Conservation (phyloP, 768 basidiomycete genomes). For the Lepiota subincarnata region DNA sequence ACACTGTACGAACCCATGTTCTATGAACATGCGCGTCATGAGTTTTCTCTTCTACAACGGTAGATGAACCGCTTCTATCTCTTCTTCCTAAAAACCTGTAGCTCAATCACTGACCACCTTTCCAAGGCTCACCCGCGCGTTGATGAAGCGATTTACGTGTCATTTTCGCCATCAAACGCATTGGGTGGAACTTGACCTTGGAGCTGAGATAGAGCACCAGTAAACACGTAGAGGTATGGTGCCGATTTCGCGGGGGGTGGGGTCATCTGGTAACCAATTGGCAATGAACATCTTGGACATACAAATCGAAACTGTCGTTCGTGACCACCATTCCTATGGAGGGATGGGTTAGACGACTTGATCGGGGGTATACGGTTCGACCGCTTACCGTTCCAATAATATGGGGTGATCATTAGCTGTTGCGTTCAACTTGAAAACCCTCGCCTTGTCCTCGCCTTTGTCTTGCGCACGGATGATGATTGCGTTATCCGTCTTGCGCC, state of each 20-base stretch:
- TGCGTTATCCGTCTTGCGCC: conserved; percentile 74
- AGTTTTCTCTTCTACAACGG: conserved; percentile 72
- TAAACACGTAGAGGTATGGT: conserved; percentile 74
- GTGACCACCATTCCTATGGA: conserved; percentile 55
- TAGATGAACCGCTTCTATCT: conserved; percentile 56
- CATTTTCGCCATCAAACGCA: conserved; percentile 67
- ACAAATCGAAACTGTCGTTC: conserved; percentile 73
- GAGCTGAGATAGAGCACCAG: conserved; percentile 80
- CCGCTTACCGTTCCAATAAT: conserved; percentile 69
- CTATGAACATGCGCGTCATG: conserved; percentile 39
- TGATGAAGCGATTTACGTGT: conserved; percentile 16
- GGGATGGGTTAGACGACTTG: conserved; percentile 1
- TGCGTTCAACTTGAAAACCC: conserved; percentile 87
- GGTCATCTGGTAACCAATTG: conserved; percentile 72
- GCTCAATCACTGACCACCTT: neutral
- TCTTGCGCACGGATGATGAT: conserved; percentile 77
- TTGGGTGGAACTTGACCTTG: conserved; percentile 85
- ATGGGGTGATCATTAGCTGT: conserved; percentile 55
- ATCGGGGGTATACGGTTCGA: neutral
- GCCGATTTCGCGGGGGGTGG: conserved; percentile 75
- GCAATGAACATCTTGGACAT: conserved; percentile 64
- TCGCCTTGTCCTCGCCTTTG: conserved; percentile 48
- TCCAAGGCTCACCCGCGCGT: neutral
- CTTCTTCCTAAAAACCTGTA: neutral
- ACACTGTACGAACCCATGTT: conserved; percentile 68